Evolutionary conservation across 176 grass and related monocot genomes (phyloP), one percentile per base, ranked within the genome.

Genomic region (Chloris gayana): DNA sequence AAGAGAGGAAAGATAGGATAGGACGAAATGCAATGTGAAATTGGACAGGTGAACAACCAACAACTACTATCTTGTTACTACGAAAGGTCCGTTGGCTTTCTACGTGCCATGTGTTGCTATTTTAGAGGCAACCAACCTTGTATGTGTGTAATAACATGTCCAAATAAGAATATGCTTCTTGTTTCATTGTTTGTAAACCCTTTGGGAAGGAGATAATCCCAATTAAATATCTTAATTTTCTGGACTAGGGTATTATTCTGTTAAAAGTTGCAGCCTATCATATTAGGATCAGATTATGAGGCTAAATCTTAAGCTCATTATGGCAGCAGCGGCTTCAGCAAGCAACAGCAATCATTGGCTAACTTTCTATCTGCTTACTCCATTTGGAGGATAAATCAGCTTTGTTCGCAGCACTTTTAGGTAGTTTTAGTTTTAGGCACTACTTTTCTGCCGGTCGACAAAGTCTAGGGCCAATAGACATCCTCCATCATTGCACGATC

Each of bases 181-280:
- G 46, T 25, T 73, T 44, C 41, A 44, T 44, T 44, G 41, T 44
- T 44, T 44, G 26, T 22, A 56, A 45, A 66, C 33, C 33, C 33
- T 60, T 41, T 41, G 58, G 64, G 69, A 41, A 70, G 41, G 10
- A 70, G 10, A 19, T n/a, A n/a, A n/a, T n/a, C n/a, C n/a, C 41
- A 11, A 30, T 49, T 15, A 49, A 49, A 2, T 58, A 63, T 33
- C 83, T 69, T 74, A 69, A 65, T 73, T 62, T 14, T 78, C 27
- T 41, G 19, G 32, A 74, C 79, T 84, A 84, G 54, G 54, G 18
- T 34, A 71, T 57, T 80, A 64, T 80, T 84, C 22, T 80, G 64
- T 71, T 75, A 64, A 85, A 89, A 80, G 76, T 54, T 58, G 44
- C 64, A 62, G 69, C 42, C 34, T 31, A 70, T 88, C 82, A 84